Conservation (phyloP, 2,329 filamentous ascomycete species). For the Botrytis aclada region DNA sequence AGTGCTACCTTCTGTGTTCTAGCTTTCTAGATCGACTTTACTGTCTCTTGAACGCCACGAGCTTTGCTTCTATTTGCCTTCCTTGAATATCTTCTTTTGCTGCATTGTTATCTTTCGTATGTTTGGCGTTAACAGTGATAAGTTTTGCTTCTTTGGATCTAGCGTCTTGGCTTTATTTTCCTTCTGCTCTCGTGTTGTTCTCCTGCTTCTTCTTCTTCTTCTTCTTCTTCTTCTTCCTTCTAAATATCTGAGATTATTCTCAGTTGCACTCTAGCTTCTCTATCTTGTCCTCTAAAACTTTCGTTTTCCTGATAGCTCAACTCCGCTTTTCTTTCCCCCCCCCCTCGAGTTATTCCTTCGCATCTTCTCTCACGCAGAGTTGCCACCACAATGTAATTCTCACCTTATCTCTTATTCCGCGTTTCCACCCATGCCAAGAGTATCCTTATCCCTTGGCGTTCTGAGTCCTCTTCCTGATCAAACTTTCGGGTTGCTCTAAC, state of each 20-base stretch:
- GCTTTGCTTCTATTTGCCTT: neutral
- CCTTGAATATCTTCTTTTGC: too few relatives aligned
- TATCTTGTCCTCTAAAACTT: fast-evolving
- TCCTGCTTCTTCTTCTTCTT: too few relatives aligned
- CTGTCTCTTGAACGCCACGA: fast-evolving
- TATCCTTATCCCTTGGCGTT: neutral
- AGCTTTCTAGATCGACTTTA: too few relatives aligned
- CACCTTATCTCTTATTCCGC: neutral
- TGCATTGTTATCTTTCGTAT: too few relatives aligned
- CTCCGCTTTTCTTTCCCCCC: neutral
- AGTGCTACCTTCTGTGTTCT: too few relatives aligned
- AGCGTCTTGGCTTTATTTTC: neutral
- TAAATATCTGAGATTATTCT: neutral
- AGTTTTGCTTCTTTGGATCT: neutral
- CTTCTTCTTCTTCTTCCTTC: too few relatives aligned
- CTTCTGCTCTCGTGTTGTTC: too few relatives aligned
- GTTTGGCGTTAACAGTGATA: neutral
- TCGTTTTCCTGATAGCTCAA: neutral
- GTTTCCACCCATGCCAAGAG: fast-evolving
- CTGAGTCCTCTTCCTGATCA: neutral
- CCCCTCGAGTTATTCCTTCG: neutral
- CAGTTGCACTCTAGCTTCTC: too few relatives aligned
- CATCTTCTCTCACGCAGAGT: neutral
- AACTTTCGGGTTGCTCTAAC: neutral
- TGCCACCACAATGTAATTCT: neutral